A percentile compares a stretch with the other conserved stretches of the same genome.
Conservation (phyloP, 371 early-diverging fungal species). For the Choanephora cucurbitarum region DNA sequence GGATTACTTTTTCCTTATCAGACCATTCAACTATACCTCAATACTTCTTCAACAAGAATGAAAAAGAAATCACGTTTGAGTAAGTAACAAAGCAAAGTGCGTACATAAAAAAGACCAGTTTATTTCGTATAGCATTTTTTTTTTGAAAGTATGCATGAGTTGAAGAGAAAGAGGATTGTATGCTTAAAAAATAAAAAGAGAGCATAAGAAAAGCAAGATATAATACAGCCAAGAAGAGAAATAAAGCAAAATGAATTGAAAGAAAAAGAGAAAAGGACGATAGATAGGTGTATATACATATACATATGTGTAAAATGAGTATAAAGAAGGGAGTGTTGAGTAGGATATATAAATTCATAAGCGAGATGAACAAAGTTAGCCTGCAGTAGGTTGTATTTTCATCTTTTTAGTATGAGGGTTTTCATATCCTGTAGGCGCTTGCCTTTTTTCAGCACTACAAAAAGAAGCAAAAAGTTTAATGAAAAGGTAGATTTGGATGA, state of each 20-base stretch:
- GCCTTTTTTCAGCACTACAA: conserved; percentile 2
- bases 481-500: background rate
- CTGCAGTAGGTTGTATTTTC: conserved; percentile 12
- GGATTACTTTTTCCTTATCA: too few species aligned
- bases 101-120: too few species aligned
- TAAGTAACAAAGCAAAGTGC: too few species aligned
- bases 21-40: too few species aligned
- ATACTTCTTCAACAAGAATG: too few species aligned
- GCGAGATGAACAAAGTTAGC: background rate
- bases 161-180: background rate
- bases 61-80: too few species aligned
- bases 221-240: background rate
- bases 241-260: conserved; percentile 11
- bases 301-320: background rate
- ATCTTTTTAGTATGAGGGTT: conserved; percentile 14
- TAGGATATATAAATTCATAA: conserved; percentile 1
- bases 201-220: conserved; percentile 1
- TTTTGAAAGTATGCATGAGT: background rate
- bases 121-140: too few species aligned
- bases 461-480: background rate
- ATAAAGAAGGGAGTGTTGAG: background rate
- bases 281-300: conserved; percentile 1
- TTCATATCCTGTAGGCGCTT: conserved; percentile 5
- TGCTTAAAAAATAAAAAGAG: conserved; percentile 1
- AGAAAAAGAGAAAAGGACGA: background rate